Percentiles rank a stretch among this genome's conserved stretches.
phyloP scores from a whole-genome alignment of 2,329 filamentous ascomycete genomes.

The Apiospora saccharicola region DNA sequence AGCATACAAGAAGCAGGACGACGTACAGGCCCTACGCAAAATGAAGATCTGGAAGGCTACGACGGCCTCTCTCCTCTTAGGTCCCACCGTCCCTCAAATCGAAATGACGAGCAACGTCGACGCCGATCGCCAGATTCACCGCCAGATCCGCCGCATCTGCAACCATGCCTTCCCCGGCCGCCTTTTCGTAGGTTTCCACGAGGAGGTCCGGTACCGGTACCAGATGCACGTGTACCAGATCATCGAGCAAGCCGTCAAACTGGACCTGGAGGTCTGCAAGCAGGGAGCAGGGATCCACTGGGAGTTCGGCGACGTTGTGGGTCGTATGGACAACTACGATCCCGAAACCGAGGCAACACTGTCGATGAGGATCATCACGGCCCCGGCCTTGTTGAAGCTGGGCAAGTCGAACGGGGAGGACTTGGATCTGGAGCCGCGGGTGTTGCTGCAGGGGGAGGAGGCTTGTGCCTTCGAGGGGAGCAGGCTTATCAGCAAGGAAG shows the following conservation, averaged over 20 bases:
- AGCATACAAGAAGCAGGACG: neutral
- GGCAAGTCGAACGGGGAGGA: neutral
- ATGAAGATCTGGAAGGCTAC: neutral
- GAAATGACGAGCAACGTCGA: neutral
- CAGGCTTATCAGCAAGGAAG: too few species aligned
- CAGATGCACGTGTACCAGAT: neutral
- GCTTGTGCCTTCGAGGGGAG: neutral
- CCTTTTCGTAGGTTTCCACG: rapidly evolving
- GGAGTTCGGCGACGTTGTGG: neutral
- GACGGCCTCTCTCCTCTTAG: neutral
- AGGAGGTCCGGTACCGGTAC: neutral
- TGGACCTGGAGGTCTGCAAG: neutral
- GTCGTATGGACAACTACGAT: neutral
- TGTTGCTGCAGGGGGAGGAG: neutral
- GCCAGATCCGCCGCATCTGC: neutral
- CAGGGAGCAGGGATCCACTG: neutral
- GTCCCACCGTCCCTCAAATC: neutral
- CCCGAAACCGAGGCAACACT: too few species aligned
- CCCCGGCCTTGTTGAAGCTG: neutral
- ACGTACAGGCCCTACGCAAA: neutral
- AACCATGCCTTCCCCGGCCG: rapidly evolving
- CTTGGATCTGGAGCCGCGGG: neutral
- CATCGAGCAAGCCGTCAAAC: neutral
- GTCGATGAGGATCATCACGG: neutral
- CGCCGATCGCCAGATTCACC: neutral